A percentile compares a stretch with the other conserved stretches of the same genome.
These are phyloP conservation scores for Hypoxylon lienhwacheense DNA, from an alignment of 495 filamentous ascomycete species.

Conservation along the genomic window DNA sequence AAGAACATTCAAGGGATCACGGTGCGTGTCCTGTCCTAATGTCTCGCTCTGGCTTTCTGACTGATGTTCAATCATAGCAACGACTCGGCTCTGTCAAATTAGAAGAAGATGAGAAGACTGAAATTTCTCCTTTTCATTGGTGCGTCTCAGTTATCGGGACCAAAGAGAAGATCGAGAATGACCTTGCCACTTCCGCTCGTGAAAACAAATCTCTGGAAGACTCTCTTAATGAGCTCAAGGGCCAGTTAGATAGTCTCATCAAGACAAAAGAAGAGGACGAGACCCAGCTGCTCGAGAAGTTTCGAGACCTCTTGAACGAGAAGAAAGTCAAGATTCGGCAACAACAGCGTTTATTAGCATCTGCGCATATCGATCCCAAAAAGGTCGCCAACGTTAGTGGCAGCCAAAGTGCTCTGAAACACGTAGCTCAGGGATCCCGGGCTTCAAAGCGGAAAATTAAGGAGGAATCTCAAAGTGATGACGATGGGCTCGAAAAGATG, in stretches of 20 bases:
- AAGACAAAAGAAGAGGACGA: slow-evolving; percentile 69
- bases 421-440: slow-evolving; percentile 40
- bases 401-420: slow-evolving; percentile 19
- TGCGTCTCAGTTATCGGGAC: slow-evolving; percentile 48
- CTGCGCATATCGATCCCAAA: slow-evolving; percentile 58
- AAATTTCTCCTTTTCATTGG: slow-evolving; percentile 76
- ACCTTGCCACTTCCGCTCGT: slow-evolving; percentile 49
- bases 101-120: slow-evolving; percentile 61
- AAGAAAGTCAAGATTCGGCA: slow-evolving; percentile 92
- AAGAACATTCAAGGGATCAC: slow-evolving; percentile 53
- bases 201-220: slow-evolving; percentile 54
- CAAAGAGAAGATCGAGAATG: slow-evolving; percentile 38
- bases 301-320: slow-evolving; percentile 71
- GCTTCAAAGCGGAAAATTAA: slow-evolving; percentile 56
- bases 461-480: slow-evolving; percentile 46
- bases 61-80: slow-evolving; percentile 53
- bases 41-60: not conserved
- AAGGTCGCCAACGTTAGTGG: slow-evolving; percentile 35
- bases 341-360: slow-evolving; percentile 68
- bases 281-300: slow-evolving; percentile 68
- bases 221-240: slow-evolving; percentile 50
- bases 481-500: slow-evolving; percentile 62
- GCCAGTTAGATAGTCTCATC: slow-evolving; percentile 66
- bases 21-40: slow-evolving; percentile 32
- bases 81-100: slow-evolving; percentile 68